phyloP scores from a whole-genome alignment of 176 grass and related monocot genomes.

The Metroxylon sagu region DNA sequence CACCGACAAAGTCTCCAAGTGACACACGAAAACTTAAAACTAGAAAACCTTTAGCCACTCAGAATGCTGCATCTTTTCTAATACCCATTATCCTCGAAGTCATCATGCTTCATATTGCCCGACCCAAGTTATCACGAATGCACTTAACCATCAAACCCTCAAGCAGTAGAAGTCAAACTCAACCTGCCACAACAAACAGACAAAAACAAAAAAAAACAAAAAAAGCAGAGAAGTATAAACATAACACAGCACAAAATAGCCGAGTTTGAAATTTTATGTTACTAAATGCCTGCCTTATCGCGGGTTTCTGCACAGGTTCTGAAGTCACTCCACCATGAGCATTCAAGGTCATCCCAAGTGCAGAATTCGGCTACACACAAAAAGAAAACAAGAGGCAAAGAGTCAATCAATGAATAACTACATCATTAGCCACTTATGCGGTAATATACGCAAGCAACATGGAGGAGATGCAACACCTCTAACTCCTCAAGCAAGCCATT shows the following conservation, averaged over 20 bases:
- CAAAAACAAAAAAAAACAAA: slow-evolving; percentile 38
- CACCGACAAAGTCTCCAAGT: no score
- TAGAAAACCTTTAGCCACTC: no score
- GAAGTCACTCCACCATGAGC: slow-evolving; percentile 57
- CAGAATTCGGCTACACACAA: slow-evolving; percentile 31
- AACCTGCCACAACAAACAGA: slow-evolving; percentile 44
- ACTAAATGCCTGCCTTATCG: slow-evolving; percentile 50
- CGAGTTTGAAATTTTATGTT: slow-evolving; percentile 9
- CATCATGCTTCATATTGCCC: no score
- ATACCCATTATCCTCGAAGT: no score
- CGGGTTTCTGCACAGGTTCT: slow-evolving; percentile 26
- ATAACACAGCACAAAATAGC: slow-evolving; percentile 35
- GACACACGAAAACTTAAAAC: no score
- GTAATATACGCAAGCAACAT: background rate
- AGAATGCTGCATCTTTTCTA: no score
- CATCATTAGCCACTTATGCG: slow-evolving; percentile 18
- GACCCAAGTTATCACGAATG: background rate
- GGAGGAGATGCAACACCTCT: slow-evolving; percentile 28
- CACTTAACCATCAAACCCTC: background rate
- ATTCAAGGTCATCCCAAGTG: slow-evolving; percentile 45
- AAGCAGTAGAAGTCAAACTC: slow-evolving; percentile 52
- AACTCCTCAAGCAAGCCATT: slow-evolving; percentile 44
- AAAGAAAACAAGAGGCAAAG: slow-evolving; percentile 12
- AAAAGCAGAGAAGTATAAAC: slow-evolving; percentile 61
- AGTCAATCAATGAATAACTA: background rate